Conservation (phyloP, 371 early-diverging fungal species). For the Haplosporangium sp. region DNA sequence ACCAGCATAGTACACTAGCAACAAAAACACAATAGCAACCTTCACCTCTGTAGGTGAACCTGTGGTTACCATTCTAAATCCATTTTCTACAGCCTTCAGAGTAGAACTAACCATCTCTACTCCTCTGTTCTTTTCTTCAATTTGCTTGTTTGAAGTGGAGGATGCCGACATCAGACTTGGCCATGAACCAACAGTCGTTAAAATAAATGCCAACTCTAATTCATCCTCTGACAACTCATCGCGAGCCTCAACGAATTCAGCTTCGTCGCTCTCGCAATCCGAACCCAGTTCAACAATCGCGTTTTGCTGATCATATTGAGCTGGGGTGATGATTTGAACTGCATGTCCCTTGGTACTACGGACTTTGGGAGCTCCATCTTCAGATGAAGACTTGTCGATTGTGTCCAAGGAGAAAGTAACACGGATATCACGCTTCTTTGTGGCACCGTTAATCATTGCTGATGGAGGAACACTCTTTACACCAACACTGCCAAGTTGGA, state of each 20-base stretch:
- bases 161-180: slow-evolving; percentile 13
- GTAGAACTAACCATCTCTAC: slow-evolving; percentile 24
- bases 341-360: slow-evolving; percentile 11
- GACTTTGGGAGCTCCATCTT: slow-evolving; percentile 16
- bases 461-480: slow-evolving; percentile 24
- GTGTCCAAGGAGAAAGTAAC: slow-evolving; percentile 53
- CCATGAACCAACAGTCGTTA: slow-evolving; percentile 29
- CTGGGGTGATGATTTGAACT: slow-evolving; percentile 15
- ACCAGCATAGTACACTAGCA: slow-evolving; percentile 45
- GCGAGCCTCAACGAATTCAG: slow-evolving; percentile 41
- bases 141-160: not conserved
- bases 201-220: slow-evolving; percentile 20
- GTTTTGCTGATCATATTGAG: slow-evolving; percentile 1
- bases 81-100: slow-evolving; percentile 19
- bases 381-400: slow-evolving; percentile 33
- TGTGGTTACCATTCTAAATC: slow-evolving; percentile 12
- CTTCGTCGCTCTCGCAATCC: slow-evolving; percentile 34
- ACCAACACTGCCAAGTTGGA: not conserved
- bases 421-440: slow-evolving; percentile 29
- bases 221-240: slow-evolving; percentile 36
- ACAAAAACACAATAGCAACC: slow-evolving; percentile 39
- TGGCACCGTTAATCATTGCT: slow-evolving; percentile 2
- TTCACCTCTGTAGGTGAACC: slow-evolving; percentile 25
- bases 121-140: slow-evolving; percentile 10
- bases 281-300: slow-evolving; percentile 2